Base-by-base conservation (phyloP, 805 yeast species). In the Groenewaldozyma salmanticensis region DNA sequence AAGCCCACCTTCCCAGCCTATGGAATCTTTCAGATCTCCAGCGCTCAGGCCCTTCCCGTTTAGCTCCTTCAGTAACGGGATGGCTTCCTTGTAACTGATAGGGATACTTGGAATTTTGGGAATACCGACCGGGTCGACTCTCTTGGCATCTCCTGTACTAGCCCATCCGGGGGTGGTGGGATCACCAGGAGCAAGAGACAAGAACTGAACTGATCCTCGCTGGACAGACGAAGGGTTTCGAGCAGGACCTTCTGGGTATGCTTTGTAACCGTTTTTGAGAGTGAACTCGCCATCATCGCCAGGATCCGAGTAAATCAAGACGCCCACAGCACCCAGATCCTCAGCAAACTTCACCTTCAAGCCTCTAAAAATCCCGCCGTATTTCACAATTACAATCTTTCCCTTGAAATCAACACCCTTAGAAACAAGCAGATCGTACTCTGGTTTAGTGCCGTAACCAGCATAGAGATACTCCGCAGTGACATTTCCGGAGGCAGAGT, bases 211-310 rank as follows among this genome's bases (percentile, higher is more conserved):
- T 33, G 84, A 76, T 1, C 92, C 92, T 51, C 92, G 68, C 62
- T 82, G 88, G 22, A 83, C 79, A 11, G 81, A 64, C 4, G 81
- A 73, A 29, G 88, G 88, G 54, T 82, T 77, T 47, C 92, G 69
- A 0, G 88, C 87, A 1, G 81, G 81, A 2, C 92, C 92, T 2
- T 74, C 57, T 2, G 92, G 94, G 50, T 82, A 82, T 2, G 84
- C 64, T 49, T 70, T 59, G 54, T 66, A 77, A 3, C 84, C 86
- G 43, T 77, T 72, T 29, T 67, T 68, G 19, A 67, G 70, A 9
- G 72, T 69, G 35, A 75, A 57, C 7, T 52, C 58, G 27, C 60
- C 65, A 40, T 68, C 70, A 49, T 81, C 87, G 15, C 68, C 73
- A 5, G 88, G 86, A 49, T 82, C 92, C 1, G 81, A 65, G 55